Conservation (phyloP, 805 yeast genomes). For the Yarrowia sp. region DNA sequence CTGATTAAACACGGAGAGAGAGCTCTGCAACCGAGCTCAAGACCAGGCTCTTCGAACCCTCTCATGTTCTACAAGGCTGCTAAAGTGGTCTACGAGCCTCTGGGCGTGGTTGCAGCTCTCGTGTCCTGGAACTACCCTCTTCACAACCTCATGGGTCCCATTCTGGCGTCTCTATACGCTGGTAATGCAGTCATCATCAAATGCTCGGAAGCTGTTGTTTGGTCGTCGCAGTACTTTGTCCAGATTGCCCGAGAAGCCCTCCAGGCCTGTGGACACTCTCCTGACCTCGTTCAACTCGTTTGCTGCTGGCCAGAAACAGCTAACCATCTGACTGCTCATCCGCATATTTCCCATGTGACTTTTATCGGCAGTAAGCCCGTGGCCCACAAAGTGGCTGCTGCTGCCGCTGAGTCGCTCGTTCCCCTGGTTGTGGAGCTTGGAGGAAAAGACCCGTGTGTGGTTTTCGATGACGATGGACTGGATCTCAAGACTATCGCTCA, state of each 20-base stretch:
- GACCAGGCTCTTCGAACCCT: conserved; percentile 85
- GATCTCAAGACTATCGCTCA: conserved; percentile 54
- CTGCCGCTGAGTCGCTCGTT: conserved; percentile 82
- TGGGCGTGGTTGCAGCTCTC: conserved; percentile 84
- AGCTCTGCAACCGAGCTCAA: conserved; percentile 62
- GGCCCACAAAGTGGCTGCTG: conserved; percentile 79
- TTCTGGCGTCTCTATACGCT: conserved; percentile 81
- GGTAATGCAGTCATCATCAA: conserved; percentile 91
- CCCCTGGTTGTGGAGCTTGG: conserved; percentile 97
- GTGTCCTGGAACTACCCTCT: conserved; percentile 98
- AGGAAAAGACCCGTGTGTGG: conserved; percentile 90
- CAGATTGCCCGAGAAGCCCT: conserved; percentile 70
- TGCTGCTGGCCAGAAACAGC: conserved; percentile 90
- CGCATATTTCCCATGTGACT: conserved; percentile 80
- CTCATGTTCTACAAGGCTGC: conserved; percentile 89
- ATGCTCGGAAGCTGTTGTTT: conserved; percentile 93
- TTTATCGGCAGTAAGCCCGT: conserved; percentile 96
- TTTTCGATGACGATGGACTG: conserved; percentile 60
- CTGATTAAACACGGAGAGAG: conserved; percentile 75
- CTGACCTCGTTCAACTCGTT: conserved; percentile 80
- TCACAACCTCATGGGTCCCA: conserved; percentile 90
- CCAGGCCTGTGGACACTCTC: conserved; percentile 69
- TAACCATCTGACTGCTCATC: conserved; percentile 79
- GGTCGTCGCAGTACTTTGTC: conserved; percentile 85
- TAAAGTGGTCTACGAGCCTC: conserved; percentile 89